A percentile compares a stretch with the other conserved stretches of the same genome.
Evolutionary conservation across 148 eudicot genomes (phyloP).

Genomic region (Drosera capensis): DNA sequence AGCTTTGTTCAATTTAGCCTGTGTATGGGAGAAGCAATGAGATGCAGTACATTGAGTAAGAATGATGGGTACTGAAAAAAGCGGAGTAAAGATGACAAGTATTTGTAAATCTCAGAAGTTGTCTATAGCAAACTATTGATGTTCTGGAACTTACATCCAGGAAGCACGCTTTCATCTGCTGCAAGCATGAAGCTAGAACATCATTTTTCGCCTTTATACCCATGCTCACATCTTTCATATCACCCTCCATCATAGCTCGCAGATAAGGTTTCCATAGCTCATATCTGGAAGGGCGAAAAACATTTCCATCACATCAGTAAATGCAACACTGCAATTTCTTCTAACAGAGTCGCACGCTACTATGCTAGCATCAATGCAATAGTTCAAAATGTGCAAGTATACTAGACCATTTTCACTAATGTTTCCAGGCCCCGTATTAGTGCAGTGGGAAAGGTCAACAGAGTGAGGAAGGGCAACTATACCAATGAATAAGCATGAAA

Average conservation of each 20-base stretch:
- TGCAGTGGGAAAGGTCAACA: not conserved
- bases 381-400: not conserved
- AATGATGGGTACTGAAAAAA: not conserved
- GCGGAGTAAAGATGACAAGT: not conserved
- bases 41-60: slow-evolving; percentile 1
- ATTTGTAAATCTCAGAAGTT: not conserved
- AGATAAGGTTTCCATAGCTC: slow-evolving; percentile 96
- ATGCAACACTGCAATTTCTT: not conserved
- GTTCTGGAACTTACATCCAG: slow-evolving; percentile 72
- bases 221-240: slow-evolving; percentile 81
- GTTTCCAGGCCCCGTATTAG: too few relatives aligned
- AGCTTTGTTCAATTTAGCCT: slow-evolving; percentile 70
- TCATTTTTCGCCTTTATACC: slow-evolving; percentile 64
- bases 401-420: not conserved
- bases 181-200: slow-evolving; percentile 65
- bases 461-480: not conserved
- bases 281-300: slow-evolving; percentile 26
- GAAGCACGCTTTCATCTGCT: slow-evolving; percentile 80
- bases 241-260: slow-evolving; percentile 85
- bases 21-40: too few relatives aligned
- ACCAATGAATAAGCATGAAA: not conserved
- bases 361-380: not conserved
- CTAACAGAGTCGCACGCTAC: not conserved
- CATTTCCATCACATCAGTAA: too few relatives aligned
- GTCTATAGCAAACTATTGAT: too few relatives aligned